Evolutionary conservation across 306 rosid genomes (phyloP).

Genomic region (Quercus mongolica): DNA sequence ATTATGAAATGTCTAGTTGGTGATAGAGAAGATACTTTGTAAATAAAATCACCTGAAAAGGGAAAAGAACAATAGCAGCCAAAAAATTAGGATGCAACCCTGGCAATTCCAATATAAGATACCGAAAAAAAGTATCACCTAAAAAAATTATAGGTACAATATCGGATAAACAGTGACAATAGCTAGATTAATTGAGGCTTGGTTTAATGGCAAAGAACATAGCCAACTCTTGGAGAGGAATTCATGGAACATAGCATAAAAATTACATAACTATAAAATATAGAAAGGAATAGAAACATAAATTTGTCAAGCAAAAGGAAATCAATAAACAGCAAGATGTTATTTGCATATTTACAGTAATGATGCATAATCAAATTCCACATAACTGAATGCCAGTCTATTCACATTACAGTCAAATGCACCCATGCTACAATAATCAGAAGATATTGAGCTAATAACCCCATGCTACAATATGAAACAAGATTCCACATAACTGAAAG

Average conservation of each 20-base stretch:
- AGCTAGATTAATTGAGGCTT: neutral
- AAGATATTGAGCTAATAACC: constrained; percentile 10
- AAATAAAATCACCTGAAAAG: constrained; percentile 85
- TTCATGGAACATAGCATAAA: constrained; percentile 1
- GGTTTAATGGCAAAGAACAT: neutral
- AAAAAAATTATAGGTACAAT: neutral
- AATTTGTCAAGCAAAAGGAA: neutral
- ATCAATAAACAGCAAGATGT: neutral
- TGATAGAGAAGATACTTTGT: constrained; percentile 91
- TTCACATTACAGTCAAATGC: neutral
- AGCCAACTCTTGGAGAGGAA: neutral
- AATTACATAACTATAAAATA: neutral
- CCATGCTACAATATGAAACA: neutral
- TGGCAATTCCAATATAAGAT: constrained; percentile 7
- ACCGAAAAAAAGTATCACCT: neutral
- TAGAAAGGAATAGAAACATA: neutral
- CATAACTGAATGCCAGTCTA: neutral
- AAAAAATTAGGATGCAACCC: constrained; percentile 25
- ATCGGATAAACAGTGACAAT: neutral
- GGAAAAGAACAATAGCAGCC: constrained; percentile 2
- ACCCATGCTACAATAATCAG: neutral
- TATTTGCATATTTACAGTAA: too few relatives aligned
- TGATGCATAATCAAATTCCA: neutral
- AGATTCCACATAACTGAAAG: neutral
- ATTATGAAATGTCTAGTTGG: constrained; percentile 87